These are phyloP conservation scores for Notholithocarpus densiflorus DNA, from an alignment of 306 rosid genomes.

Conservation along the genomic window DNA sequence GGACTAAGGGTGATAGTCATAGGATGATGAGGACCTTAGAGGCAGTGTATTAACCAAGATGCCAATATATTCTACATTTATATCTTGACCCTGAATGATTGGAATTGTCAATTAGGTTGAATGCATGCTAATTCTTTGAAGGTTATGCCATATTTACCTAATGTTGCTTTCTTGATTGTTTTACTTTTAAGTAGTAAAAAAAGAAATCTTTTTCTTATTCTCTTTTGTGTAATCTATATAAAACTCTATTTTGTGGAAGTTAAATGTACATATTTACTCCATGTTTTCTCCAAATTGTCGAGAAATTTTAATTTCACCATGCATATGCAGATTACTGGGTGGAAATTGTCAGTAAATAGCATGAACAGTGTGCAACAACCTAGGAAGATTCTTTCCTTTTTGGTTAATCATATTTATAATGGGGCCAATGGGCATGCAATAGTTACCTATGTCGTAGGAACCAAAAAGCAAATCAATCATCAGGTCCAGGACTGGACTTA, in stretches of 20 bases:
- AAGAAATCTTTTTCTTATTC: too few relatives aligned
- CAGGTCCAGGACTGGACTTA: conserved; percentile 45
- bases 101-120: conserved; percentile 44
- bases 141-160: too few relatives aligned
- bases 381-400: neutral
- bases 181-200: neutral
- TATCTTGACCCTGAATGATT: conserved; percentile 98
- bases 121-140: too few relatives aligned
- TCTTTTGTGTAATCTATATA: too few relatives aligned
- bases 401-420: neutral
- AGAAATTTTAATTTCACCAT: too few relatives aligned
- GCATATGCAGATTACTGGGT: conserved; percentile 29
- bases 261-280: too few relatives aligned
- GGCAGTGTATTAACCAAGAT: conserved; percentile 91
- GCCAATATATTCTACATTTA: conserved; percentile 80
- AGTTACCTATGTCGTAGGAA: conserved; percentile 42
- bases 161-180: neutral
- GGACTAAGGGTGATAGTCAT: conserved; percentile 91
- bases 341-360: conserved; percentile 58
- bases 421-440: neutral
- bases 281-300: too few relatives aligned
- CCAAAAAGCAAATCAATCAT: conserved; percentile 91
- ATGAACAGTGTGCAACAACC: neutral
- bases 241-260: too few relatives aligned
- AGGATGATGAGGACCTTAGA: conserved; percentile 90